Evolutionary conservation across 768 basidiomycete genomes (phyloP).

Genomic region (Mrakia gelida): DNA sequence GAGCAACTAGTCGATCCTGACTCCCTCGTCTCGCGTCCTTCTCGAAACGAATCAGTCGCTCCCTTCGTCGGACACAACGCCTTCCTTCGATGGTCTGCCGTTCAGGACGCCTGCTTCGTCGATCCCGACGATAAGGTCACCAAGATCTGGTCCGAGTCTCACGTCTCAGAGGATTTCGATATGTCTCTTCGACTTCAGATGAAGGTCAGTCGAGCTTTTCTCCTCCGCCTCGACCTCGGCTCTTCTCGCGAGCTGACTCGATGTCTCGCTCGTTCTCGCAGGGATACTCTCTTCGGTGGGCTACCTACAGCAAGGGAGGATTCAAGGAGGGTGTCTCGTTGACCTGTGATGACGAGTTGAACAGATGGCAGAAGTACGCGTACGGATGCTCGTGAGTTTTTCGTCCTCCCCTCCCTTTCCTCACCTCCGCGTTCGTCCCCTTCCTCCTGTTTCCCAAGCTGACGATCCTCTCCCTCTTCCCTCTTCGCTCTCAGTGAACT

Average conservation of each 20-base stretch:
- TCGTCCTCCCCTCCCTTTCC: not conserved
- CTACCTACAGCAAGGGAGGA: constrained; percentile 74
- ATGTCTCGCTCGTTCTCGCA: not conserved
- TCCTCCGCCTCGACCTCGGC: not conserved
- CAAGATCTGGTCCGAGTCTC: constrained; percentile 33
- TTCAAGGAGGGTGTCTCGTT: constrained; percentile 91
- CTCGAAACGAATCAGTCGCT: constrained; percentile 31
- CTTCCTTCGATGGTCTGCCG: constrained; percentile 81
- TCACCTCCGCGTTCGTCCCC: not conserved
- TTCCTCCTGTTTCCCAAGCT: not conserved
- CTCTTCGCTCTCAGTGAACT: constrained; percentile 47
- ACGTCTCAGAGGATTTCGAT: constrained; percentile 32
- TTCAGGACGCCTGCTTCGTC: constrained; percentile 60
- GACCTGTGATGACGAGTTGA: constrained; percentile 84
- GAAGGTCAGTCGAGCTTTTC: constrained; percentile 45
- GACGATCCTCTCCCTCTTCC: no score
- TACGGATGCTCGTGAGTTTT: constrained; percentile 45
- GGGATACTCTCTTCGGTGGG: constrained; percentile 50
- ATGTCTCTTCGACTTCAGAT: constrained; percentile 57
- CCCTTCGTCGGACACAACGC: constrained; percentile 54
- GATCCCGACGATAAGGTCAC: constrained; percentile 28
- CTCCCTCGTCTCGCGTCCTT: not conserved
- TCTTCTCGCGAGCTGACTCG: not conserved
- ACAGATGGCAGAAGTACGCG: constrained; percentile 75
- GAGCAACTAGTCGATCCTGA: not conserved